These are phyloP conservation scores for Fusarium compactum DNA, from an alignment of 2,329 filamentous ascomycete species.

Conservation along the genomic window DNA sequence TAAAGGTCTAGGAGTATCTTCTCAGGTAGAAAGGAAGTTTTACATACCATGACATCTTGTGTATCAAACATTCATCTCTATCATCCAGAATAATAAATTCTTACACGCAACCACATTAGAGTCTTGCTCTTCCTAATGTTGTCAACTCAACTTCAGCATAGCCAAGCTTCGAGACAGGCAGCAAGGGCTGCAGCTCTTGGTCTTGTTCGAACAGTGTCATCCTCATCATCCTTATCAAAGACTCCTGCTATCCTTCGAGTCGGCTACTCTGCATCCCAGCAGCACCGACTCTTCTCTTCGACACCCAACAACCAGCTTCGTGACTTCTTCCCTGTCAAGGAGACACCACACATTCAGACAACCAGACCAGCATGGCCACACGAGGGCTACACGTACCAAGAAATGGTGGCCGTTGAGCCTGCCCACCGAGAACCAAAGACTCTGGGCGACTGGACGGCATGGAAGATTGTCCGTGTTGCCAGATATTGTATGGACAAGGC, in stretches of 20 bases:
- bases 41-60: slow-evolving; percentile 6
- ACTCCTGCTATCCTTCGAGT: slow-evolving; percentile 28
- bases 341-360: slow-evolving; percentile 70
- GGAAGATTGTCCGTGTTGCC: slow-evolving; percentile 79
- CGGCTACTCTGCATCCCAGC: slow-evolving; percentile 30
- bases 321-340: slow-evolving; percentile 73
- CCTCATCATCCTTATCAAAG: slow-evolving; percentile 27
- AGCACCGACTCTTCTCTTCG: slow-evolving; percentile 60
- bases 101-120: neutral
- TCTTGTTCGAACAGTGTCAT: slow-evolving; percentile 32
- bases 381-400: slow-evolving; percentile 79
- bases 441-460: slow-evolving; percentile 82
- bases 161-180: slow-evolving; percentile 44
- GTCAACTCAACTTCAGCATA: slow-evolving; percentile 44
- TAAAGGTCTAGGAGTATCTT: slow-evolving; percentile 31
- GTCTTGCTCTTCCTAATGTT: slow-evolving; percentile 43
- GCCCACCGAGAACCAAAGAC: slow-evolving; percentile 81
- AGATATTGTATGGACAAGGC: slow-evolving; percentile 84
- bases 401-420: slow-evolving; percentile 80
- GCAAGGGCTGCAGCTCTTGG: slow-evolving; percentile 42
- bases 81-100: neutral
- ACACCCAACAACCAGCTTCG: slow-evolving; percentile 60
- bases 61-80: slow-evolving; percentile 14
- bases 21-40: slow-evolving; percentile 27
- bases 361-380: slow-evolving; percentile 77